A percentile compares a stretch with the other conserved stretches of the same genome.
Conservation (phyloP, 768 basidiomycete genomes). For the Fomitopsis pulvina region DNA sequence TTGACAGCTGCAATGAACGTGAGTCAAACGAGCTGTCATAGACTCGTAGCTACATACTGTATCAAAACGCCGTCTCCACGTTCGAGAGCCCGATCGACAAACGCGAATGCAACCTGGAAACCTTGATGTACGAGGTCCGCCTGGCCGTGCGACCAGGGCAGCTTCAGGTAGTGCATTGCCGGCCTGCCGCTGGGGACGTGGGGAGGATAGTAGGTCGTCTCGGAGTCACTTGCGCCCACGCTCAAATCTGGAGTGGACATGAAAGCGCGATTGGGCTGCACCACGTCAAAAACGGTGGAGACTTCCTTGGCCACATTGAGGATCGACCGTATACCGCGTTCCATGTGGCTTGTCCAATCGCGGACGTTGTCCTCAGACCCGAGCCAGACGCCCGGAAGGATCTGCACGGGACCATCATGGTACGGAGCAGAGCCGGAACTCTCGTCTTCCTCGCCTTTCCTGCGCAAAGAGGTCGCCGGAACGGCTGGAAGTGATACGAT, state of each 20-base stretch:
- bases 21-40: not conserved
- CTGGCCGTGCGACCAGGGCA: slow-evolving; percentile 93
- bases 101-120: slow-evolving; percentile 75
- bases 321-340: slow-evolving; percentile 70
- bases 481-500: slow-evolving; percentile 60
- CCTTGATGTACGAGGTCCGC: slow-evolving; percentile 76
- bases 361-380: slow-evolving; percentile 90
- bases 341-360: slow-evolving; percentile 66
- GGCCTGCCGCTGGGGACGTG: slow-evolving; percentile 67
- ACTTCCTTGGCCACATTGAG: slow-evolving; percentile 96
- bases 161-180: slow-evolving; percentile 80
- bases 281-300: slow-evolving; percentile 55
- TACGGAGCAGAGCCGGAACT: slow-evolving; percentile 62
- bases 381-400: slow-evolving; percentile 83
- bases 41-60: slow-evolving; percentile 51
- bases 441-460: slow-evolving; percentile 40
- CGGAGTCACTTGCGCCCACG: slow-evolving; percentile 25
- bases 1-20: slow-evolving; percentile 58
- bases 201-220: slow-evolving; percentile 59
- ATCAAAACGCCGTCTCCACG: slow-evolving; percentile 78
- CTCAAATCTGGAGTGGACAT: slow-evolving; percentile 65
- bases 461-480: slow-evolving; percentile 52
- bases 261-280: slow-evolving; percentile 50
- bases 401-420: slow-evolving; percentile 71
- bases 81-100: slow-evolving; percentile 69